Conservation (phyloP, 805 yeast genomes). For the Metschnikowia corniflorae region DNA sequence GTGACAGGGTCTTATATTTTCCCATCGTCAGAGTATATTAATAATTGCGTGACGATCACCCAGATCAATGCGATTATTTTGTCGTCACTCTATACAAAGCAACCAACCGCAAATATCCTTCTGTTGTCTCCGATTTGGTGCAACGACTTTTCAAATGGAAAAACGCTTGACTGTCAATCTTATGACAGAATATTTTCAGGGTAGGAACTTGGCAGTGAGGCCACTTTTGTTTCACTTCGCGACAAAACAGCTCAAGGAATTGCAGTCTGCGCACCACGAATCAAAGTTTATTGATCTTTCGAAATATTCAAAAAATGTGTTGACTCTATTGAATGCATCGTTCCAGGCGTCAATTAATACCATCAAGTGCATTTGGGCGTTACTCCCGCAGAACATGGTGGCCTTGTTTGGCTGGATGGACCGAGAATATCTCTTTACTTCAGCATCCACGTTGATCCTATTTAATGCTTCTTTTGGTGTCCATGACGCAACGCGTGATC, state of each 20-base stretch:
- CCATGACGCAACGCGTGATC: slow-evolving; percentile 68
- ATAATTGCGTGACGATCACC: slow-evolving; percentile 73
- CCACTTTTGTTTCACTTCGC: slow-evolving; percentile 77
- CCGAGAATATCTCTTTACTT: slow-evolving; percentile 73
- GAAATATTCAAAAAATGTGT: slow-evolving; percentile 61
- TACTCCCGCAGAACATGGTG: slow-evolving; percentile 75
- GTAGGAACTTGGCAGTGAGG: slow-evolving; percentile 73
- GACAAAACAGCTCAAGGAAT: slow-evolving; percentile 55
- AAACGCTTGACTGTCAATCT: slow-evolving; percentile 62
- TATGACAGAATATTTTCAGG: slow-evolving; percentile 82
- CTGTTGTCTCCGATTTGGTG: slow-evolving; percentile 67
- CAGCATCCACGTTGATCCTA: slow-evolving; percentile 68
- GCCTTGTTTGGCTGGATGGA: slow-evolving; percentile 87
- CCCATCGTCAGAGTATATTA: slow-evolving; percentile 74
- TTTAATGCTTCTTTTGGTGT: slow-evolving; percentile 81
- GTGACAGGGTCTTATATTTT: slow-evolving; percentile 64
- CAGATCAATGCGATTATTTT: slow-evolving; percentile 73
- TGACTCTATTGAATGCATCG: slow-evolving; percentile 69
- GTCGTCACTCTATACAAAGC: slow-evolving; percentile 67
- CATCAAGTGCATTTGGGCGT: slow-evolving; percentile 67
- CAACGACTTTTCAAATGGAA: slow-evolving; percentile 67
- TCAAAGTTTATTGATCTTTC: slow-evolving; percentile 62
- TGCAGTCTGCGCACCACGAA: slow-evolving; percentile 34
- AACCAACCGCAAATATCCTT: slow-evolving; percentile 70
- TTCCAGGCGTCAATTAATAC: slow-evolving; percentile 80